These are phyloP conservation scores for Tephrocybe sp. DNA, from an alignment of 768 basidiomycete species.

Conservation along the genomic window DNA sequence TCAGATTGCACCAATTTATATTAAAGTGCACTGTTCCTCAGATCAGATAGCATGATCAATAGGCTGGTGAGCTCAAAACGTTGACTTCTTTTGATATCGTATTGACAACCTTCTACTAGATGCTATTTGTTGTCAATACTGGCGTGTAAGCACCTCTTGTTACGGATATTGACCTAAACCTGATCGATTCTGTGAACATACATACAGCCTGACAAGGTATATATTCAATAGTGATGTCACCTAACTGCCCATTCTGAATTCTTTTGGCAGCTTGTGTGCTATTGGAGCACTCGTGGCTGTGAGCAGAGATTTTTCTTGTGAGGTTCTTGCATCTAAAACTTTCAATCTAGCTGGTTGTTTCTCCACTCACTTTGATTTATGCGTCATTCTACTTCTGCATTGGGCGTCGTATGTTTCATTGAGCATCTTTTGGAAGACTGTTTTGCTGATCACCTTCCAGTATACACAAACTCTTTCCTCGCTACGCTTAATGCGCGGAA, in stretches of 20 bases:
- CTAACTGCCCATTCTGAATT: not conserved
- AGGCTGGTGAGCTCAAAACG: conserved; percentile 31
- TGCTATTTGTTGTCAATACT: conserved; percentile 54
- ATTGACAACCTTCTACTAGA: conserved; percentile 26
- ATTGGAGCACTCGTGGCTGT: conserved; percentile 47
- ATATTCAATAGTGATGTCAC: not conserved
- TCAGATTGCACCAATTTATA: not conserved
- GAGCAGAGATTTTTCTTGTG: conserved; percentile 10
- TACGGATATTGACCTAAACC: not conserved
- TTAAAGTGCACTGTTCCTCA: conserved; percentile 10
- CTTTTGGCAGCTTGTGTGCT: conserved; percentile 37
- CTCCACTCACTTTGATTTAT: conserved; percentile 43
- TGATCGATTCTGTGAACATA: conserved; percentile 9
- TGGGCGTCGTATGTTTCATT: conserved; percentile 37
- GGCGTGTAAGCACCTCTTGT: conserved; percentile 32
- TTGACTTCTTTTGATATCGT: not conserved
- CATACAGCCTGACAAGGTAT: conserved; percentile 35
- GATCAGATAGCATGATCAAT: conserved; percentile 51
- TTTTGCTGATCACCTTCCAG: conserved; percentile 17
- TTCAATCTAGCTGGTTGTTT: conserved; percentile 37
- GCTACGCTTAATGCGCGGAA: conserved; percentile 50
- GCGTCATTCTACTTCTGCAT: conserved; percentile 52
- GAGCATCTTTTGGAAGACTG: not conserved
- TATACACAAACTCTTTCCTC: conserved; percentile 52
- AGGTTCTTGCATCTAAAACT: no score